Conservation (phyloP, 805 yeast genomes). For the Pichia membranifaciens region DNA sequence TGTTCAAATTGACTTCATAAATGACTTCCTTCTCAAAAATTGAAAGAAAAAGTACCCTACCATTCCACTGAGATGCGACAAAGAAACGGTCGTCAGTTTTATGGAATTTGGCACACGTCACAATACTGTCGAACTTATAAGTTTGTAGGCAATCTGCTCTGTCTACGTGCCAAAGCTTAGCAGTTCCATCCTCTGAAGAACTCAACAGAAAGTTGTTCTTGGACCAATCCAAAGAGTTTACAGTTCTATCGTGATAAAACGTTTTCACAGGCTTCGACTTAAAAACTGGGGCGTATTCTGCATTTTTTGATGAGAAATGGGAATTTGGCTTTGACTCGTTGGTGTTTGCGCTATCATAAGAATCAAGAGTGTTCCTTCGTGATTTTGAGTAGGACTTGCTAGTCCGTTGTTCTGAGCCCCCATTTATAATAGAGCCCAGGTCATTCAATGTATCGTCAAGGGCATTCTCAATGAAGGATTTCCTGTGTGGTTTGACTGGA, state of each 20-base stretch:
- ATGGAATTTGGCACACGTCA: conserved; percentile 73
- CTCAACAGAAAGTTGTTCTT: conserved; percentile 74
- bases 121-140: conserved; percentile 74
- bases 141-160: conserved; percentile 55
- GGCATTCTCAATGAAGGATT: conserved; percentile 10
- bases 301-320: conserved; percentile 11
- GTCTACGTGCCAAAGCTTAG: conserved; percentile 78
- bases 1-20: conserved; percentile 49
- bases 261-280: conserved; percentile 56
- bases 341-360: neutral
- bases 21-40: conserved; percentile 66
- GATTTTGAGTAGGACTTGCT: conserved; percentile 1
- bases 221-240: conserved; percentile 82
- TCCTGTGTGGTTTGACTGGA: neutral
- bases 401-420: neutral
- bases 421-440: conserved; percentile 13
- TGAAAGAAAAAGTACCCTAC: conserved; percentile 74
- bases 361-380: conserved; percentile 8
- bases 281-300: conserved; percentile 70
- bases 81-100: conserved; percentile 85
- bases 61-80: conserved; percentile 74
- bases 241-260: conserved; percentile 58
- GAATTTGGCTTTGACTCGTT: neutral
- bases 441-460: conserved; percentile 15
- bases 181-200: conserved; percentile 82